Percentiles rank a stretch among this genome's conserved stretches.
phyloP scores from a whole-genome alignment of 2,329 filamentous ascomycete species.

The Colletotrichum chrysophilum region DNA sequence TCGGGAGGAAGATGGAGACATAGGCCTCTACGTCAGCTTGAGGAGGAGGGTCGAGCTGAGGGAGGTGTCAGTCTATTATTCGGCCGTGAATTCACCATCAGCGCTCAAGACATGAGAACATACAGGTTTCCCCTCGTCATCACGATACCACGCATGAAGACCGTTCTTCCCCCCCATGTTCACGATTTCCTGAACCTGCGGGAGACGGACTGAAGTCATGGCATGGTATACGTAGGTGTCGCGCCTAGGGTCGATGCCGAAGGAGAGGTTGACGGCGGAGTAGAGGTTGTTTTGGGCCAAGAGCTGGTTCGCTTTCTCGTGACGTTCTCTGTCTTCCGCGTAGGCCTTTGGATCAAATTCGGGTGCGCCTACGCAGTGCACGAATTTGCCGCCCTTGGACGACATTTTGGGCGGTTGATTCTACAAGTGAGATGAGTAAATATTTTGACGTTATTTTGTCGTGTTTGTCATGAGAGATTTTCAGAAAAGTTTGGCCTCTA shows the following conservation, averaged over 20 bases:
- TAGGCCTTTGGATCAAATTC: conserved; percentile 48
- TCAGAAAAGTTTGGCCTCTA: neutral
- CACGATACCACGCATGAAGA: conserved; percentile 55
- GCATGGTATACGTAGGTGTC: conserved; percentile 59
- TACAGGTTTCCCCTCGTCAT: conserved; percentile 38
- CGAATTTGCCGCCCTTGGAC: conserved; percentile 27
- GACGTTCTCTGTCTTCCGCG: conserved; percentile 41
- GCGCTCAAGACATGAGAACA: conserved; percentile 9
- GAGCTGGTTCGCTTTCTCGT: conserved; percentile 39
- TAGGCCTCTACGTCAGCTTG: conserved; percentile 69
- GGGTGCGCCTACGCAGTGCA: conserved; percentile 49
- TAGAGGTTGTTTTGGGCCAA: conserved; percentile 47
- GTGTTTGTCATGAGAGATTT: neutral
- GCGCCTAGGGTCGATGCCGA: conserved; percentile 43
- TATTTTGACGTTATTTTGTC: neutral
- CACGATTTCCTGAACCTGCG: conserved; percentile 53
- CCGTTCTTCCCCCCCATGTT: conserved; percentile 48
- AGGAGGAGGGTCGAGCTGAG: conserved; percentile 52
- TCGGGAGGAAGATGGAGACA: conserved; percentile 67
- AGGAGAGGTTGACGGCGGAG: conserved; percentile 47
- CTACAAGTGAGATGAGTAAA: neutral
- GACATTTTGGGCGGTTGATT: neutral
- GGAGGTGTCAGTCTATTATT: neutral
- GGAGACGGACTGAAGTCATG: conserved; percentile 52
- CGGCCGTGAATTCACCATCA: neutral